Percentiles rank a stretch among this genome's conserved stretches.
Conservation (phyloP, 2,329 filamentous ascomycete genomes). For the Monosporascus sp. region DNA sequence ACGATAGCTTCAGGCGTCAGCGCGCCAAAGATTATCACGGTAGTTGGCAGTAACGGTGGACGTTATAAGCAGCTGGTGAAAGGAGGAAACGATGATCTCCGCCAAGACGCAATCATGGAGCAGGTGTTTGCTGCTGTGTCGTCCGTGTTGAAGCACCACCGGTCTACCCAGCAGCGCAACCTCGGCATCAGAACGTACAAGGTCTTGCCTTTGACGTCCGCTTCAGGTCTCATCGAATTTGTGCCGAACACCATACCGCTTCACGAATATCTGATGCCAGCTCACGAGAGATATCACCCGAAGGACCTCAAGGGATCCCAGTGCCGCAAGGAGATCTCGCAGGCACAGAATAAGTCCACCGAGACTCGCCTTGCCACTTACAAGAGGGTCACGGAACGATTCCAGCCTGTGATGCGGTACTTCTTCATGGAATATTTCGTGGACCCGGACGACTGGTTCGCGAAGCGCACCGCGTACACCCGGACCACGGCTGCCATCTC, state of each 20-base stretch:
- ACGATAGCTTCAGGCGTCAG: constrained; percentile 86
- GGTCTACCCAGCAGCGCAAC: constrained; percentile 79
- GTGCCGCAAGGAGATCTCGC: constrained; percentile 75
- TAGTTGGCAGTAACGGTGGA: constrained; percentile 69
- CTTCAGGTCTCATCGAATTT: constrained; percentile 92
- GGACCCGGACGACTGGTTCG: constrained; percentile 95
- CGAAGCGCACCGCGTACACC: constrained; percentile 82
- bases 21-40: constrained; percentile 88
- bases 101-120: constrained; percentile 98
- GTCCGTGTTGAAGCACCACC: constrained; percentile 78
- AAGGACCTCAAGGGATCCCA: constrained; percentile 70
- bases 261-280: constrained; percentile 86
- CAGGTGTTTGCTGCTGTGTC: constrained; percentile 98
- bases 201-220: constrained; percentile 80
- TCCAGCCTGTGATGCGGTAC: constrained; percentile 90
- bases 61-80: constrained; percentile 90
- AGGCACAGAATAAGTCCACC: constrained; percentile 63
- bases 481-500: constrained; percentile 91
- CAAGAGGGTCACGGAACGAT: constrained; percentile 71
- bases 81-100: constrained; percentile 89
- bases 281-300: constrained; percentile 81
- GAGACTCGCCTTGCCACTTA: constrained; percentile 71
- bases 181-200: constrained; percentile 95
- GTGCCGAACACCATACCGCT: constrained; percentile 89
- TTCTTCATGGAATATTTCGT: constrained; percentile 96